phyloP scores from a whole-genome alignment of 192 early-diverging fungal genomes.

The Coemansia sp. region DNA sequence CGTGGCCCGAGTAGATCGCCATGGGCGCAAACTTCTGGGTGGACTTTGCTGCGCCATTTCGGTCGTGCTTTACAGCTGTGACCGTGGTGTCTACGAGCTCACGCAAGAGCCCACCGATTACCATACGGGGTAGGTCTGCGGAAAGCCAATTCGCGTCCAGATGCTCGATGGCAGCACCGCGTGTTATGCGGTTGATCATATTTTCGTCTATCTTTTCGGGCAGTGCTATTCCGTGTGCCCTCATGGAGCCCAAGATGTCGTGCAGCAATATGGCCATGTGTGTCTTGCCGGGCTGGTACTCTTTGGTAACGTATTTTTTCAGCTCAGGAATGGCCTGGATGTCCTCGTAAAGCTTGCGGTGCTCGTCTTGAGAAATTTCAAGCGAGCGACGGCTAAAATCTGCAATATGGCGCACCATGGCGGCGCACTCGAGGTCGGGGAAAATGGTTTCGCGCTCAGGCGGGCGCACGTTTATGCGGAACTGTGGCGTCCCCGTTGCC shows the following conservation, averaged over 20 bases:
- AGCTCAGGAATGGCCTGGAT: conserved; percentile 20
- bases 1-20: conserved; percentile 50
- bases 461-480: conserved; percentile 35
- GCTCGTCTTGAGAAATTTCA: too few relatives aligned
- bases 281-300: not conserved
- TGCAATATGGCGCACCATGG: conserved; percentile 16
- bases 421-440: conserved; percentile 20
- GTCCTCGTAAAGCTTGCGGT: conserved; percentile 18
- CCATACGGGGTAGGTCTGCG: conserved; percentile 23
- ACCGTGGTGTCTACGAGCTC: conserved; percentile 32
- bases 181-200: conserved; percentile 21
- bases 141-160: conserved; percentile 17
- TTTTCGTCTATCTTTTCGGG: conserved; percentile 25
- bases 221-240: conserved; percentile 23
- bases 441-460: conserved; percentile 26
- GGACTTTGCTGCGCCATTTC: conserved; percentile 1
- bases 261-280: conserved; percentile 10
- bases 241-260: conserved; percentile 23
- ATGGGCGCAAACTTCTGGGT: conserved; percentile 4
- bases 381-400: not conserved
- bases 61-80: conserved; percentile 27
- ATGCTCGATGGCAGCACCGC: conserved; percentile 16
- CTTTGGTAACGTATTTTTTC: conserved; percentile 6
- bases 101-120: conserved; percentile 26
- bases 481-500: conserved; percentile 1